phyloP scores from a whole-genome alignment of 1,139 yeast species.

The Wickerhamiella pararugosa region DNA sequence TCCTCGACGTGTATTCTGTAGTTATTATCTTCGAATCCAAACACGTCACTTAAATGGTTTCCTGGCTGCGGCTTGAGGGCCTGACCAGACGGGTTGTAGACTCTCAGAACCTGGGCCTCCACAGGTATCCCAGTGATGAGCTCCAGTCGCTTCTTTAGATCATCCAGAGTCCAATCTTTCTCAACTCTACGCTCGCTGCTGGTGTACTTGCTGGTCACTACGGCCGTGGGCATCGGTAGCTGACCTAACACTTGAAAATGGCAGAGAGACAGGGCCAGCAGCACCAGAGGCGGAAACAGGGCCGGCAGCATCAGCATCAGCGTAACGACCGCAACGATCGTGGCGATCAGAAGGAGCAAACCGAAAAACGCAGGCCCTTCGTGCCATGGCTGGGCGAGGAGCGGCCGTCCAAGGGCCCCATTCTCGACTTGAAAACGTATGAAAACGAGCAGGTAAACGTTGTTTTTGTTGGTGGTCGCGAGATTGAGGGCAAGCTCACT shows the following conservation, averaged over 20 bases:
- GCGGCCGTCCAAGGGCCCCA: conserved; percentile 82
- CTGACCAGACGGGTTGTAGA: conserved; percentile 33
- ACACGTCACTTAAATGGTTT: conserved; percentile 37
- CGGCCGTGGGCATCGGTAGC: conserved; percentile 21
- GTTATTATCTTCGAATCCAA: conserved; percentile 31
- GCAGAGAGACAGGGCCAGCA: conserved; percentile 3
- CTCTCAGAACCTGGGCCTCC: conserved; percentile 36
- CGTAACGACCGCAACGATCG: conserved; percentile 16
- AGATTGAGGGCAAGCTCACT: conserved; percentile 55
- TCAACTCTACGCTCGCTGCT: conserved; percentile 60
- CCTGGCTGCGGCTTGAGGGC: conserved; percentile 26
- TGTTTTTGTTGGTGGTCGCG: conserved; percentile 78
- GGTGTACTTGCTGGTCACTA: conserved; percentile 49
- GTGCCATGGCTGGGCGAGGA: conserved; percentile 32
- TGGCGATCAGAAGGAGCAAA: conserved; percentile 10
- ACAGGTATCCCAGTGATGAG: conserved; percentile 70
- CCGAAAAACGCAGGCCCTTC: conserved; percentile 15
- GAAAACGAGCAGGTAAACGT: conserved; percentile 62
- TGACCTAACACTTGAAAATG: conserved; percentile 1
- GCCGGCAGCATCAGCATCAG: conserved; percentile 11
- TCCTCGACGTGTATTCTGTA: conserved; percentile 26
- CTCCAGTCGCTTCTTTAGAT: conserved; percentile 47
- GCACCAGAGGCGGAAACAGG: conserved; percentile 1
- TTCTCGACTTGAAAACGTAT: conserved; percentile 65
- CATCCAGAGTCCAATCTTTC: conserved; percentile 43